Percentiles rank a stretch among this genome's conserved stretches.
These are phyloP conservation scores for Rosa lucieae DNA, from an alignment of 306 rosid genomes.

Conservation along the genomic window DNA sequence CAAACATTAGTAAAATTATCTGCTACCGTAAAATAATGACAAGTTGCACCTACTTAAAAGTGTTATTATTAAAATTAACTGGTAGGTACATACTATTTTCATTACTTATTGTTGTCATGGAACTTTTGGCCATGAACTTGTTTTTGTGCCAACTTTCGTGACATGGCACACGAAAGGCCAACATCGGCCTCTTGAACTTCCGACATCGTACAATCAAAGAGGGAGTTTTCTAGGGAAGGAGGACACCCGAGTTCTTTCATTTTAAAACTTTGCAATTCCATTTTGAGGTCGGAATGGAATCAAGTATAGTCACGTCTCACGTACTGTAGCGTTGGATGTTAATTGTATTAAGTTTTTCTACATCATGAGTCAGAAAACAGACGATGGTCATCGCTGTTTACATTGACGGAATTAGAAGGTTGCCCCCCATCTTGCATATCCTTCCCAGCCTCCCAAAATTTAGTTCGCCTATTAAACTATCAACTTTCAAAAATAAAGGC, in stretches of 20 bases:
- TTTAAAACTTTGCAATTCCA: not conserved
- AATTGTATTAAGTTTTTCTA: not conserved
- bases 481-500: no score
- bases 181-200: not conserved
- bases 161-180: not conserved
- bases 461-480: no score
- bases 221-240: not conserved
- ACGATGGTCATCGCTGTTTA: no score
- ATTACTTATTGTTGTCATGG: not conserved
- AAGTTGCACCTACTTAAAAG: slow-evolving; percentile 19
- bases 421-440: no score
- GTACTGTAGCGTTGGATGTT: not conserved
- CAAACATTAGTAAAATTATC: slow-evolving; percentile 9
- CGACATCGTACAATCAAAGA: not conserved
- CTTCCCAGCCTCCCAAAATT: no score
- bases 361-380: not conserved
- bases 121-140: not conserved
- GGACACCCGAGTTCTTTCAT: no score
- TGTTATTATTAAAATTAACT: slow-evolving; percentile 10
- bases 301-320: not conserved
- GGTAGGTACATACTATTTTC: not conserved
- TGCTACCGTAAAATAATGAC: not conserved
- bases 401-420: no score
- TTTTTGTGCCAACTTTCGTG: not conserved
- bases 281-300: not conserved